These are phyloP conservation scores for Phytophthora sojae DNA, from an alignment of 352 stramenopile genomes.

Conservation along the genomic window DNA sequence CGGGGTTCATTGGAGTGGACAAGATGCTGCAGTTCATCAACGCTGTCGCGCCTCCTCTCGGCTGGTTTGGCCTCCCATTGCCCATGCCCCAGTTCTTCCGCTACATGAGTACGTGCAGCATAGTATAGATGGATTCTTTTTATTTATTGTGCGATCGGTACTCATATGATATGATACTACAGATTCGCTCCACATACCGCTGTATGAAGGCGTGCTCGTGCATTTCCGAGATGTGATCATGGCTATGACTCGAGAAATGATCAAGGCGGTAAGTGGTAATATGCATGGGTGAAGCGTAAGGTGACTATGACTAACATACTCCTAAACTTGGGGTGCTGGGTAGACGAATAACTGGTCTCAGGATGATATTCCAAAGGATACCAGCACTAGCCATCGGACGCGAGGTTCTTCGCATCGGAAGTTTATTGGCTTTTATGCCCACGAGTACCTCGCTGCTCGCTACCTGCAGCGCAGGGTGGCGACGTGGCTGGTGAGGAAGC, in stretches of 20 bases:
- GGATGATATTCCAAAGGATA: background rate
- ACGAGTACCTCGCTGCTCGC: slow-evolving; percentile 67
- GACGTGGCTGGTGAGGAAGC: slow-evolving; percentile 59
- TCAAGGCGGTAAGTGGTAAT: slow-evolving; percentile 51
- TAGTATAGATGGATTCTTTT: background rate
- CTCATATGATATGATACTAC: slow-evolving; percentile 8
- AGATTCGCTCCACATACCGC: slow-evolving; percentile 59
- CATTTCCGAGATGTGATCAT: slow-evolving; percentile 88
- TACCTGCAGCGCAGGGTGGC: slow-evolving; percentile 54
- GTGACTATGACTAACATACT: background rate
- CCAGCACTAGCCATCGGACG: slow-evolving; percentile 16
- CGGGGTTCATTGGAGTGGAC: slow-evolving; percentile 74
- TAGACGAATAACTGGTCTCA: slow-evolving; percentile 8
- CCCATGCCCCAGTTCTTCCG: slow-evolving; percentile 47
- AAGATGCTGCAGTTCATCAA: slow-evolving; percentile 75
- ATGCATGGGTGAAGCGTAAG: background rate
- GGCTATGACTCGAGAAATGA: slow-evolving; percentile 69
- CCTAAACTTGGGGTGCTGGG: background rate
- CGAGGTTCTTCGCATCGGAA: slow-evolving; percentile 15
- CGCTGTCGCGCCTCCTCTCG: slow-evolving; percentile 74
- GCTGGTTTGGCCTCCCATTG: slow-evolving; percentile 41
- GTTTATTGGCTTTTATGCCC: slow-evolving; percentile 56
- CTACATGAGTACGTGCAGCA: slow-evolving; percentile 49
- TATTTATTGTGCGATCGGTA: background rate
- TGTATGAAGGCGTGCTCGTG: slow-evolving; percentile 81